Percentiles rank a stretch among this genome's conserved stretches.
phyloP scores from a whole-genome alignment of 2,329 filamentous ascomycete genomes.

The Lanzia echinophila region DNA sequence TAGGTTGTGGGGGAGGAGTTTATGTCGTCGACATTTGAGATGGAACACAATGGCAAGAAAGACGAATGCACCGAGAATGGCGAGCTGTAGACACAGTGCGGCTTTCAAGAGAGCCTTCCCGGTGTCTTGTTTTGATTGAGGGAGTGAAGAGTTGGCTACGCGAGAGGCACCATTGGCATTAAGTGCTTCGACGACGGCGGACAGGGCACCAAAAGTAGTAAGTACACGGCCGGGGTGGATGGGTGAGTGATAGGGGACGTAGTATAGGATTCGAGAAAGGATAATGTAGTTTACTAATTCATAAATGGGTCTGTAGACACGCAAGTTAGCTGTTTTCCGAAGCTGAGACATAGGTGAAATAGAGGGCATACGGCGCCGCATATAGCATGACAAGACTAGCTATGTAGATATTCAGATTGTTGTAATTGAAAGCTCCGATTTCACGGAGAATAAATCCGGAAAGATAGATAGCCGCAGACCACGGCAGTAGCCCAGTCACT shows the following conservation, averaged over 20 bases:
- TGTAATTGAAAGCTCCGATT: slow-evolving; percentile 44
- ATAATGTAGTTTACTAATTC: slow-evolving; percentile 57
- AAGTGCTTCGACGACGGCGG: slow-evolving; percentile 41
- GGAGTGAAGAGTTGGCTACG: slow-evolving; percentile 39
- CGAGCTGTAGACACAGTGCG: slow-evolving; percentile 48
- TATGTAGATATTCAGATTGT: slow-evolving; percentile 41
- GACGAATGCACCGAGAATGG: slow-evolving; percentile 44
- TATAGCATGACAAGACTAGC: slow-evolving; percentile 33
- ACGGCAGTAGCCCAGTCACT: slow-evolving; percentile 47
- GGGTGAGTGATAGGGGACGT: slow-evolving; percentile 52
- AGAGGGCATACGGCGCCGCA: slow-evolving; percentile 22
- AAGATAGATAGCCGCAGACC: slow-evolving; percentile 48
- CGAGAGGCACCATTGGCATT: slow-evolving; percentile 44
- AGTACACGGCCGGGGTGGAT: slow-evolving; percentile 41
- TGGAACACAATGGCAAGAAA: slow-evolving; percentile 44
- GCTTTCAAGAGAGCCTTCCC: slow-evolving; percentile 44
- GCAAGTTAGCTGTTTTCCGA: not conserved
- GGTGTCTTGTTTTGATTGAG: slow-evolving; percentile 32
- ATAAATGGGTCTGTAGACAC: slow-evolving; percentile 44
- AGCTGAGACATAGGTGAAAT: slow-evolving; percentile 14
- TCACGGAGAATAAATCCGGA: slow-evolving; percentile 49
- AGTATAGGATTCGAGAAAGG: slow-evolving; percentile 53
- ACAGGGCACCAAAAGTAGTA: slow-evolving; percentile 41
- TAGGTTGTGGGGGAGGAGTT: slow-evolving; percentile 22
- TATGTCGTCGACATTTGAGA: slow-evolving; percentile 34